Base-by-base conservation (phyloP, 2,329 filamentous ascomycete species). In the Ceratocystis destructans region DNA sequence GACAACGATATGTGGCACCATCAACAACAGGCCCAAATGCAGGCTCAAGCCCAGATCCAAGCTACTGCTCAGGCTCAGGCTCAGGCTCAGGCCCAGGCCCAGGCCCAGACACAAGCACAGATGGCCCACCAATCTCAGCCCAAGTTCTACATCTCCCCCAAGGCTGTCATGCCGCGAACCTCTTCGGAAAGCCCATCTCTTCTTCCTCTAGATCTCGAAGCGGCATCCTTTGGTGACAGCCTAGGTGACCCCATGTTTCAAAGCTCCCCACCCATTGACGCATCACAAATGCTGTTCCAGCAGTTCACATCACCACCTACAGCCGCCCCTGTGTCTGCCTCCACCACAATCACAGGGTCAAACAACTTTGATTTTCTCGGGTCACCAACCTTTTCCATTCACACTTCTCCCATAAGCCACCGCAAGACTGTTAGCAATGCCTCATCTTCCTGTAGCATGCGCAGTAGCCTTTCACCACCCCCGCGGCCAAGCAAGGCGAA, bases 81-180 rank as follows among this genome's bases (percentile, higher is more conserved):
- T 1, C 22, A 22, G 22, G 22, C 22, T 1, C 22, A 22, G 22
- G 22, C 22, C 22, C 22, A 50, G 46, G 17, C 17, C 6, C 46
- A 50, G 46, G 46, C 3, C 17, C 17, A n/a, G 17, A 2, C 31
- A 4, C 57, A 61, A n/a, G 28, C 57, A 2, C 50, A 64, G 20
- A 31, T 31, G 37, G 48, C 50, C 5, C 63, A 48, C 5, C 44
- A 46, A 7, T 20, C 48, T 4, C 63, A 61, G 20, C 64, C 64
- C 50, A 55, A 55, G 53, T 67, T 67, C 55, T 67, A 61, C 15
- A 62, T 67, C 44, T 64, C 66, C 15, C 66, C 66, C 50, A 53
- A 59, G 28, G 44, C 66, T 31, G 62, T 67, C 45, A 67, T 67
- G 66, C 66, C 66, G 17, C 66, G 66, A 28, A 64, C 53, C 17